Conservation (phyloP, 2,329 filamentous ascomycete species). For the Ampelomyces quisqualis region DNA sequence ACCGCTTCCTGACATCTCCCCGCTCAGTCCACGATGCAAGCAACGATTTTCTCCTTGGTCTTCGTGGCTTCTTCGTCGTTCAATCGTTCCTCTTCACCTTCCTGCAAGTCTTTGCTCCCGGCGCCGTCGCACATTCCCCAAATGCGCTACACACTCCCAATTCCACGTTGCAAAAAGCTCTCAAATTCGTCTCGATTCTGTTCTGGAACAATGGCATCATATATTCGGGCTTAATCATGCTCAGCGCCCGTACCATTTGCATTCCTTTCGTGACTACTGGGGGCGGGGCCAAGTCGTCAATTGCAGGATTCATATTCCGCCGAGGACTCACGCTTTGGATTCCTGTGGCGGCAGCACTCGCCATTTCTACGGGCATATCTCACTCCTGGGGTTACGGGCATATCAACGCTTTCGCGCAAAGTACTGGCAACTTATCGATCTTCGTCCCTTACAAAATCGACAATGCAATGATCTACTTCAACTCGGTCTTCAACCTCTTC, state of each 20-base stretch:
- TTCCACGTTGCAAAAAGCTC: conserved; percentile 42
- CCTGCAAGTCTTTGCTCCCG: conserved; percentile 45
- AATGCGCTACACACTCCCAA: conserved; percentile 29
- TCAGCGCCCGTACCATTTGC: conserved; percentile 45
- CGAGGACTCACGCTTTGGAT: conserved; percentile 45
- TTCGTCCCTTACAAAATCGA: conserved; percentile 31
- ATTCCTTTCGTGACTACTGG: conserved; percentile 40
- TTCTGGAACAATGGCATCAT: conserved; percentile 49
- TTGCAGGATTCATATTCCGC: conserved; percentile 44
- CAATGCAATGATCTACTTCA: conserved; percentile 43
- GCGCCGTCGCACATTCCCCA: conserved; percentile 34
- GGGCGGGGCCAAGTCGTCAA: conserved; percentile 14
- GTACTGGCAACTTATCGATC: conserved; percentile 40
- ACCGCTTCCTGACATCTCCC: conserved; percentile 3
- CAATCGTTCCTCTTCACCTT: conserved; percentile 46
- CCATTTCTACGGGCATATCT: conserved; percentile 38
- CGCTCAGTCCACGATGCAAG: conserved; percentile 1
- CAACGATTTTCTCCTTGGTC: conserved; percentile 39
- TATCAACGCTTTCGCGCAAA: conserved; percentile 38
- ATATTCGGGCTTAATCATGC: conserved; percentile 46
- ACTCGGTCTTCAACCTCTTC: conserved; percentile 48
- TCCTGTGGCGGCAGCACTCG: conserved; percentile 42
- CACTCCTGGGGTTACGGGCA: conserved; percentile 14
- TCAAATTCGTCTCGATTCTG: conserved; percentile 39
- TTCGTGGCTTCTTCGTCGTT: conserved; percentile 46